Evolutionary conservation across 768 basidiomycete species (phyloP), one percentile per base, ranked within the genome.

Genomic region (Cubamyces lactineus): DNA sequence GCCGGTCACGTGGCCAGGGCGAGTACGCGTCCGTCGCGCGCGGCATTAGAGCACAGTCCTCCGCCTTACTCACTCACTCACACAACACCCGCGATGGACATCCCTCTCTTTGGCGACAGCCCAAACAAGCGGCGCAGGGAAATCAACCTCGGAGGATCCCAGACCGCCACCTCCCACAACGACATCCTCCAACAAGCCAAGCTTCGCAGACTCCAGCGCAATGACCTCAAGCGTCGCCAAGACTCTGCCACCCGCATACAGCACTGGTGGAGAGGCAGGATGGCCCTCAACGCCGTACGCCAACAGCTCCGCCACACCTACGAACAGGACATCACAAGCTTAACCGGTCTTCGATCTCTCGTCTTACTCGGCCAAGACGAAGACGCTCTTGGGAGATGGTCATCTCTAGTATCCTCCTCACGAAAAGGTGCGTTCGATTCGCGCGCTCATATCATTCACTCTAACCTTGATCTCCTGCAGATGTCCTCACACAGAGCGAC

Each of bases 101-200:
- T 63, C 5, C 67, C 67, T 1, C 60, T 85, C 47, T 84, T 86
- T 66, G 80, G 78, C 40, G 82, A 86, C 53, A 46, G 41, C 28
- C 57, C 66, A 11, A 66, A 55, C 57, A 75, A 76, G 46, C 72
- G 76, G 49, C 79, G 84, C 57, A 82, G 87, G 46, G 80, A 82
- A 67, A 93, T 93, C 66, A 92, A 93, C 71, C 81, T 93, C 19
- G 92, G 92, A 16, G 92, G 92, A 2, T 73, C 82, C 1, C 80
- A 78, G 0, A 72, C 81, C 19, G 80, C 78, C 2, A 68, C 84
- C 6, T 81, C 84, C 0, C 82, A 86, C 43, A 74, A 80, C 15
- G 75, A 82, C 39, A 82, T 94, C 69, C 76, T 92, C 50, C 80
- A 83, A 66, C 78, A 82, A 54, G 91, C 87, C 19, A 87, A 84